Conservation (phyloP, 2,329 filamentous ascomycete genomes). For the Pseudogymnoascus sp. region DNA sequence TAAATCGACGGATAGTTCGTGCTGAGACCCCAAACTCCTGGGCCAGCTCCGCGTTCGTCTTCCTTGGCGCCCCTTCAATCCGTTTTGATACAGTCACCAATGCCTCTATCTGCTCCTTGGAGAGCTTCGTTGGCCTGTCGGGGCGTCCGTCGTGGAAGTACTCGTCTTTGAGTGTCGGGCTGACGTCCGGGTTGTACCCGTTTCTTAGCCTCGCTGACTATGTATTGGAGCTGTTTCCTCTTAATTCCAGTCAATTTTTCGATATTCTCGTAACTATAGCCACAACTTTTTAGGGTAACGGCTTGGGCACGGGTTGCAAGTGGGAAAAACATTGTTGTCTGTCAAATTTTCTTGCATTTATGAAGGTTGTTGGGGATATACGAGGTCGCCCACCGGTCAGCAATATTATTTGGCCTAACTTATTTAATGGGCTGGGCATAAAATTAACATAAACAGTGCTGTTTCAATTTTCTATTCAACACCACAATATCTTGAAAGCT, state of each 20-base stretch:
- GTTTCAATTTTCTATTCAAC: neutral
- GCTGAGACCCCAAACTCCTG: neutral
- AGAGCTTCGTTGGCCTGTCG: neutral
- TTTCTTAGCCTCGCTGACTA: slow-evolving; percentile 1
- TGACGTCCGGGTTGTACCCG: neutral
- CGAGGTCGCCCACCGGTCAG: neutral
- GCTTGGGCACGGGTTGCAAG: neutral
- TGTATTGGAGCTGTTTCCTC: neutral
- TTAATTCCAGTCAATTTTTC: neutral
- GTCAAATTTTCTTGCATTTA: neutral
- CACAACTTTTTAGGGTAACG: neutral
- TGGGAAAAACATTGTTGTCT: neutral
- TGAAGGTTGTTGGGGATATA: neutral
- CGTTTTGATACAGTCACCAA: neutral
- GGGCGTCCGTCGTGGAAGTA: slow-evolving; percentile 2
- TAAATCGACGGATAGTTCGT: neutral
- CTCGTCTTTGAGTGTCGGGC: neutral
- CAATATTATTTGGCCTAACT: neutral
- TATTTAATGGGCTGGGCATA: neutral
- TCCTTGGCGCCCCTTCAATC: neutral
- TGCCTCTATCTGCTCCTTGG: neutral
- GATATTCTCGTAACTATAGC: neutral
- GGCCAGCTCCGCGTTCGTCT: neutral
- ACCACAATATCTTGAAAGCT: neutral
- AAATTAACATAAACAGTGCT: neutral